phyloP scores from a whole-genome alignment of 164 flowering plant species.

The Sextonia rubra region DNA sequence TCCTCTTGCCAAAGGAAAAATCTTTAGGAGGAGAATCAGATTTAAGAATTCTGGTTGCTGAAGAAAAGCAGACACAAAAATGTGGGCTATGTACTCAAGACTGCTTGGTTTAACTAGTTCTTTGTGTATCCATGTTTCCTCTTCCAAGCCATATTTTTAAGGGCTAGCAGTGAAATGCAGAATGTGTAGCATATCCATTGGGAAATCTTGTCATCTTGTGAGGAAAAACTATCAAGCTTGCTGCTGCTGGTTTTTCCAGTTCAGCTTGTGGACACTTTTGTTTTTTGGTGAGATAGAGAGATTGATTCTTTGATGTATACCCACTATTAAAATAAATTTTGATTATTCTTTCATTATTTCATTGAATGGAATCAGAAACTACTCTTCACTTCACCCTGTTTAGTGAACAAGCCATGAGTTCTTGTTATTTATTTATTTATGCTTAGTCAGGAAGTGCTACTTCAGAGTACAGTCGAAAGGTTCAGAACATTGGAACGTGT shows the following conservation, averaged over 20 bases:
- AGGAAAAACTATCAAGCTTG: not conserved
- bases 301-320: not conserved
- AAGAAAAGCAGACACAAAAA: not conserved
- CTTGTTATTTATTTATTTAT: too few relatives aligned
- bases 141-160: not conserved
- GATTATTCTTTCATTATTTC: not conserved
- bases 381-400: too few relatives aligned
- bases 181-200: not conserved
- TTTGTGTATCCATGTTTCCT: not conserved
- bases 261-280: not conserved
- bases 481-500: too few relatives aligned
- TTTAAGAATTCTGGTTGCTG: not conserved
- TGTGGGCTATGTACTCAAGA: not conserved
- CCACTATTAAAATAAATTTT: not conserved
- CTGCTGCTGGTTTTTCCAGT: not conserved
- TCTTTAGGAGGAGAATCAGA: not conserved
- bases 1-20: not conserved
- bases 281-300: not conserved
- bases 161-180: not conserved
- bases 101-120: not conserved
- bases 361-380: not conserved
- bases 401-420: too few relatives aligned
- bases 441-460: too few relatives aligned
- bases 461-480: too few relatives aligned
- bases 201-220: not conserved